These are phyloP conservation scores for Microbotryum lychnidis-dioicae DNA, from an alignment of 1,284 basidiomycete species.

Conservation along the genomic window DNA sequence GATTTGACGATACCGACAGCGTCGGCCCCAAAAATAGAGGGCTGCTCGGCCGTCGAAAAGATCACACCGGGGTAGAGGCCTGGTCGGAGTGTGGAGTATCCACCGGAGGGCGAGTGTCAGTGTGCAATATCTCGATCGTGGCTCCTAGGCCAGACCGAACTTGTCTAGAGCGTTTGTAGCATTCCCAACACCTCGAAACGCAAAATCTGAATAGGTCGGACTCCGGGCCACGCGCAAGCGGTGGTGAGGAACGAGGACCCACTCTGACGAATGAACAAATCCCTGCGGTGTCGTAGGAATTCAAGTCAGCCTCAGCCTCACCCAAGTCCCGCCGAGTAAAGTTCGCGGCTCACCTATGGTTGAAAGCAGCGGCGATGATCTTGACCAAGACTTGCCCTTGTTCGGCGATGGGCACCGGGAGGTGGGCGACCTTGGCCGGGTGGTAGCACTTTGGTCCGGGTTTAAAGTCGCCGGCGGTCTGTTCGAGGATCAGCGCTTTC, in stretches of 20 bases:
- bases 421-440: conserved; percentile 10
- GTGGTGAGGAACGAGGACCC: neutral
- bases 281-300: conserved; percentile 4
- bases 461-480: conserved; percentile 14
- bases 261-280: conserved; percentile 34
- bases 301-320: no score
- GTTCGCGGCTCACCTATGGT: conserved; percentile 16
- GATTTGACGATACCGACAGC: conserved; percentile 30
- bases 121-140: no score
- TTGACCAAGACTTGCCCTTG: conserved; percentile 31
- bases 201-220: neutral
- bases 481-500: conserved; percentile 16
- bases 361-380: conserved; percentile 30
- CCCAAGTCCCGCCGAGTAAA: no score
- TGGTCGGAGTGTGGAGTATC: neutral
- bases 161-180: neutral
- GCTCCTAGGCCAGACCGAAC: neutral
- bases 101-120: no score
- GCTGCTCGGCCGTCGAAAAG: conserved; percentile 10
- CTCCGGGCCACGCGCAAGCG: neutral
- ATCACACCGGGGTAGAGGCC: conserved; percentile 33
- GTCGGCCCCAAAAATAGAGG: conserved; percentile 33
- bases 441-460: conserved; percentile 18
- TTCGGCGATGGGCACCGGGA: conserved; percentile 8
- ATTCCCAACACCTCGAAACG: neutral